phyloP scores from a whole-genome alignment of 345 rosid species.

The Orychophragmus violaceus region DNA sequence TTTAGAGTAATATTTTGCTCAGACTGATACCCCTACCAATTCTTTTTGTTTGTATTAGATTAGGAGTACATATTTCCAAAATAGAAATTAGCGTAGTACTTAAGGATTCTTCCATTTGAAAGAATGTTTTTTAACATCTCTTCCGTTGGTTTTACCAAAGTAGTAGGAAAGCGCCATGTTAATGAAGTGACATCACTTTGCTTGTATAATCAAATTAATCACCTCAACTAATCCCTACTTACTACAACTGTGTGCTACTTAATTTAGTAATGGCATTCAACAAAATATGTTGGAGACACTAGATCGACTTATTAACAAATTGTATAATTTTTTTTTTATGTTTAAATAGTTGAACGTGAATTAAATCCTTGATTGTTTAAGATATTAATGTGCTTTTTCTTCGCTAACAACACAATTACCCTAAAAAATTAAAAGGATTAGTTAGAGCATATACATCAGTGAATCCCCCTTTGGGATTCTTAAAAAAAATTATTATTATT shows the following conservation, averaged over 20 bases:
- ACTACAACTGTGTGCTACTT: slow-evolving; percentile 17
- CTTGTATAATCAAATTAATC: slow-evolving; percentile 10
- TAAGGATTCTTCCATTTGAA: not conserved
- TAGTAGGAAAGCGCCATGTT: slow-evolving; percentile 10
- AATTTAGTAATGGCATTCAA: slow-evolving; percentile 3
- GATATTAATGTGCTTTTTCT: not conserved
- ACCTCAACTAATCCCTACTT: slow-evolving; percentile 24
- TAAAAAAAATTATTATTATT: too few species aligned
- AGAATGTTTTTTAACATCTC: not conserved
- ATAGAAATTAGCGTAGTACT: not conserved
- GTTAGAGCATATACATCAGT: too few species aligned
- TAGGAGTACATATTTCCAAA: not conserved
- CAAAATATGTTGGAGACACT: not conserved
- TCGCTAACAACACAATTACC: not conserved
- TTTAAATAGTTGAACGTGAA: not conserved
- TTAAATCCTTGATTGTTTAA: not conserved
- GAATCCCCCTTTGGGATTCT: too few species aligned
- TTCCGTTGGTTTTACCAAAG: not conserved
- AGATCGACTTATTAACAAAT: not conserved
- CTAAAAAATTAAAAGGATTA: not conserved
- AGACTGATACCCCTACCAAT: not conserved
- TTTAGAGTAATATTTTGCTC: not conserved
- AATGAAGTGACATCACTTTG: slow-evolving; percentile 11
- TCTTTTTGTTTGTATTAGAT: not conserved
- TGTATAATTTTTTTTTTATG: not conserved